Evolutionary conservation across 2,329 filamentous ascomycete species (phyloP).

Genomic region (Curvularia lunata): DNA sequence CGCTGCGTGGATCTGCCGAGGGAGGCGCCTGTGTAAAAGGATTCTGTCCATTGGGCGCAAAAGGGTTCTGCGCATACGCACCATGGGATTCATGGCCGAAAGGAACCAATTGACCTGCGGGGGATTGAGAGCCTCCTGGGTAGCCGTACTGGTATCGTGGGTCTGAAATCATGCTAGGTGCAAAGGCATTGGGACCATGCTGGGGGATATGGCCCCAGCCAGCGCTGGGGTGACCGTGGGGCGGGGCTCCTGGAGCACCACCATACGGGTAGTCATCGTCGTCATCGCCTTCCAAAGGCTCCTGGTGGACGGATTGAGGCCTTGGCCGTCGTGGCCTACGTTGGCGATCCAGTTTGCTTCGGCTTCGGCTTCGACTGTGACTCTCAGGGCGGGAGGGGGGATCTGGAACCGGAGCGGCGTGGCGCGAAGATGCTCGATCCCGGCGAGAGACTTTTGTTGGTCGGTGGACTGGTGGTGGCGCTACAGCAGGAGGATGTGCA

Average conservation of each 20-base stretch:
- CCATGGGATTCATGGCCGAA: slow-evolving; percentile 48
- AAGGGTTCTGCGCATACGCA: slow-evolving; percentile 44
- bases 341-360: slow-evolving; percentile 41
- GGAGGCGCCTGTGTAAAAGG: slow-evolving; percentile 35
- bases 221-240: slow-evolving; percentile 44
- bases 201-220: slow-evolving; percentile 49
- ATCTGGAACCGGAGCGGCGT: slow-evolving; percentile 41
- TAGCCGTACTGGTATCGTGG: slow-evolving; percentile 38
- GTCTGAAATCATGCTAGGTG: slow-evolving; percentile 49
- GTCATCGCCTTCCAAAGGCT: slow-evolving; percentile 54
- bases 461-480: slow-evolving; percentile 47
- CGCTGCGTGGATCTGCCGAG: slow-evolving; percentile 26
- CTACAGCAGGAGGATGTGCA: slow-evolving; percentile 38
- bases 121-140: slow-evolving; percentile 30
- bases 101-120: slow-evolving; percentile 40
- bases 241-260: slow-evolving; percentile 32
- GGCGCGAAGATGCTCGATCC: slow-evolving; percentile 49
- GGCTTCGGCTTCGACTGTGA: slow-evolving; percentile 42
- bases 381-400: slow-evolving; percentile 44
- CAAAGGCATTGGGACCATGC: slow-evolving; percentile 44
- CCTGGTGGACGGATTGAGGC: slow-evolving; percentile 47
- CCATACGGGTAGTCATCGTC: slow-evolving; percentile 55
- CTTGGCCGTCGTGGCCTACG: slow-evolving; percentile 40
- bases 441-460: slow-evolving; percentile 45
- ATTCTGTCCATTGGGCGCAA: slow-evolving; percentile 35